Evolutionary conservation across 495 filamentous ascomycete genomes (phyloP).

Genomic region (Chaetomidium leptoderma): DNA sequence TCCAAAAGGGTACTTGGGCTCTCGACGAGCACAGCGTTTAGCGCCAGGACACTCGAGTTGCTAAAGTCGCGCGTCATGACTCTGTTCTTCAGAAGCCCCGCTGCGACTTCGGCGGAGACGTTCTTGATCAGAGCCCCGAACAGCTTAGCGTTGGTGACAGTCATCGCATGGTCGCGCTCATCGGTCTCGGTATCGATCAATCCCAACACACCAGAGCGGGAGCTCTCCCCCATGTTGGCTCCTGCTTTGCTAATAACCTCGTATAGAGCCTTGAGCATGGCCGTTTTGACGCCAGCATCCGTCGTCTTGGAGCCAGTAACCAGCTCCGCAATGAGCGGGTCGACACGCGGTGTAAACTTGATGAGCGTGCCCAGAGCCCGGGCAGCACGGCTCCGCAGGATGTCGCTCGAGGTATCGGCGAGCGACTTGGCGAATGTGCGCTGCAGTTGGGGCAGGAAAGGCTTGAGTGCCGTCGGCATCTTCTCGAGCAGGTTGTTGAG

Average conservation of each 20-base stretch:
- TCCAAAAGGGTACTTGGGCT: constrained; percentile 63
- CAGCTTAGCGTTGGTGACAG: constrained; percentile 81
- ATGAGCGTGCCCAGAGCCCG: constrained; percentile 94
- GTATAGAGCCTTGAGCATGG: constrained; percentile 95
- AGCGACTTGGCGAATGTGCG: constrained; percentile 93
- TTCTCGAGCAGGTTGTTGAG: constrained; percentile 94
- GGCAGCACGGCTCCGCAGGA: constrained; percentile 82
- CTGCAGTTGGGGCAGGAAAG: constrained; percentile 94
- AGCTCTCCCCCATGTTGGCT: constrained; percentile 86
- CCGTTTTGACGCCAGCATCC: constrained; percentile 84
- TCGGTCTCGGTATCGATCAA: constrained; percentile 82
- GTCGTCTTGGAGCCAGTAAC: constrained; percentile 88
- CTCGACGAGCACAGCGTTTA: constrained; percentile 85
- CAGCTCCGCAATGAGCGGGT: constrained; percentile 79
- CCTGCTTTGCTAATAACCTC: constrained; percentile 96
- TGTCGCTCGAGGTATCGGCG: constrained; percentile 87
- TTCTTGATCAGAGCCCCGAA: constrained; percentile 86
- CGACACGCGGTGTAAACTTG: constrained; percentile 90
- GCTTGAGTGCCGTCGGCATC: constrained; percentile 92
- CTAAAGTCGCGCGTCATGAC: constrained; percentile 68
- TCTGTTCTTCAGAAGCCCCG: constrained; percentile 71
- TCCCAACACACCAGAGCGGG: constrained; percentile 71
- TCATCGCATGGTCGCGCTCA: constrained; percentile 68
- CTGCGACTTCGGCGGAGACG: constrained; percentile 61
- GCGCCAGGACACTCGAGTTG: constrained; percentile 63